Percentiles rank a stretch among this genome's conserved stretches.
Conservation (phyloP, 495 filamentous ascomycete species). For the Neurospora cerealis region DNA sequence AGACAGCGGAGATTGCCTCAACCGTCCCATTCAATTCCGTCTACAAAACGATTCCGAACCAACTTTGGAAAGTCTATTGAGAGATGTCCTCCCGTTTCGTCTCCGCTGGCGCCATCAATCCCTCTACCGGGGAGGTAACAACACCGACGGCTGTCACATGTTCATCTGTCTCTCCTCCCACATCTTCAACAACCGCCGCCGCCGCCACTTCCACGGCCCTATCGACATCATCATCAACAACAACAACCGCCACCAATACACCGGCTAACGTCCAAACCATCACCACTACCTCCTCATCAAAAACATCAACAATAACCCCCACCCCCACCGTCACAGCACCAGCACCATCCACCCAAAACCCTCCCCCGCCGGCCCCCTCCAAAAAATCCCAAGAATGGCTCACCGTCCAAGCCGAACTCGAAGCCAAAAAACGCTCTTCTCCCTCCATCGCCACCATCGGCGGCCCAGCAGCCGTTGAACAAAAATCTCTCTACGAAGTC, state of each 20-base stretch:
- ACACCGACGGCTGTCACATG: not conserved
- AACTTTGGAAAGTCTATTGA: not conserved
- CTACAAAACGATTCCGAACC: not conserved
- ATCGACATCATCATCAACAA: not conserved
- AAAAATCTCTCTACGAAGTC: constrained; percentile 74
- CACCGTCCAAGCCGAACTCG: constrained; percentile 65
- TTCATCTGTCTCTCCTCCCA: not conserved
- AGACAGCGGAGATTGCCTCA: not conserved
- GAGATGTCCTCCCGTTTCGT: constrained; percentile 78
- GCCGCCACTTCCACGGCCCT: not conserved
- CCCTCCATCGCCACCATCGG: not conserved
- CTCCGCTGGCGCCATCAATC: constrained; percentile 67
- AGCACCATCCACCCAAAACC: not conserved
- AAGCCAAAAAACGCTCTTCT: constrained; percentile 26
- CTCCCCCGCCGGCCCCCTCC: not conserved
- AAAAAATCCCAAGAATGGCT: constrained; percentile 47
- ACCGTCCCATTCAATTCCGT: not conserved
- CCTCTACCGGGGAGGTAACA: constrained; percentile 30
- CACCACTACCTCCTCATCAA: not conserved
- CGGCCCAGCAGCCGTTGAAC: constrained; percentile 13
- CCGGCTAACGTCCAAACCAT: not conserved
- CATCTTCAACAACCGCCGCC: not conserved
- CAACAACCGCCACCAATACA: not conserved
- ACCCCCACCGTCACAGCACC: not conserved
- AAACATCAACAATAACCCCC: not conserved